Percentiles rank a stretch among this genome's conserved stretches.
These are phyloP conservation scores for Jamesozyma gamospora DNA, from an alignment of 805 yeast genomes.

Conservation along the genomic window DNA sequence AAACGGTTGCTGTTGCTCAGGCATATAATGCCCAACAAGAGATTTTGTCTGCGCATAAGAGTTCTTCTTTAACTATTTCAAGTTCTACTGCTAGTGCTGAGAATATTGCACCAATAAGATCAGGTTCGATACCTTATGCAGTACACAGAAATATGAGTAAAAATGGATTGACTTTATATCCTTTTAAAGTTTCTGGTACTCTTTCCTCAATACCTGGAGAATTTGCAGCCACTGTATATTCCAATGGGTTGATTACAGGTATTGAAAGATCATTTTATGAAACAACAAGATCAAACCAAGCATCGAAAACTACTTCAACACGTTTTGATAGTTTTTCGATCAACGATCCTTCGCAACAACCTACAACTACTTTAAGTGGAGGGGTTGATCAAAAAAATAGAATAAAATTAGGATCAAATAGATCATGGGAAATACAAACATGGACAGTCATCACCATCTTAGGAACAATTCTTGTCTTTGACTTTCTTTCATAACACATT, in stretches of 20 bases:
- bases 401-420: too few species aligned
- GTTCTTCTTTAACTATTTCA: background rate
- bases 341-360: background rate
- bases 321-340: conserved; percentile 9
- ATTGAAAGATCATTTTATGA: conserved; percentile 25
- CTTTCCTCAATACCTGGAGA: conserved; percentile 20
- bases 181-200: conserved; percentile 4
- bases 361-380: too few species aligned
- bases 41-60: background rate
- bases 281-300: conserved; percentile 17
- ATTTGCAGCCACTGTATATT: conserved; percentile 23
- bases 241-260: conserved; percentile 26
- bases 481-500: too few species aligned
- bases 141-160: conserved; percentile 23
- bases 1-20: conserved; percentile 46
- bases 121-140: conserved; percentile 46
- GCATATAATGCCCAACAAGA: conserved; percentile 19
- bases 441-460: too few species aligned
- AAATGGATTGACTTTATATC: background rate
- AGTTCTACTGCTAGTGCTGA: background rate
- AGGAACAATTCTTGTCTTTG: too few species aligned
- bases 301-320: conserved; percentile 6
- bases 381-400: too few species aligned
- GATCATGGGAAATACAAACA: too few species aligned
- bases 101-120: conserved; percentile 21